Conservation (phyloP, 352 stramenopile species). For the Globisporangium uncinulatum region DNA sequence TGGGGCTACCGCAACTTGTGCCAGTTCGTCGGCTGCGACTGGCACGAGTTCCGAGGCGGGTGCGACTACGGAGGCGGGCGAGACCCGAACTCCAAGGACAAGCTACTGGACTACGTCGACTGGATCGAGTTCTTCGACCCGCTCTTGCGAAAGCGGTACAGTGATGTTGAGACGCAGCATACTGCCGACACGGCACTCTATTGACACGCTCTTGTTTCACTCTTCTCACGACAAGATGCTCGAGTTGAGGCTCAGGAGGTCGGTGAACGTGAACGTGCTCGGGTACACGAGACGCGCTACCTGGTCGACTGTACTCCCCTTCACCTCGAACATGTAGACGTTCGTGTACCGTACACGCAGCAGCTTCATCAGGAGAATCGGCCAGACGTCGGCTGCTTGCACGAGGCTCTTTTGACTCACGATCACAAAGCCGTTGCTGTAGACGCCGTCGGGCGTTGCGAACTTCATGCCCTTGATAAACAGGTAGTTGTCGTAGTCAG, state of each 20-base stretch:
- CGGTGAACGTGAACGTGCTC: not conserved
- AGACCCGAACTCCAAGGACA: slow-evolving; percentile 42
- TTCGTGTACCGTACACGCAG: slow-evolving; percentile 4
- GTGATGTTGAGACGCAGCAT: not conserved
- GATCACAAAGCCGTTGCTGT: slow-evolving; percentile 15
- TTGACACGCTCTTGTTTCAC: not conserved
- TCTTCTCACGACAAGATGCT: slow-evolving; percentile 6
- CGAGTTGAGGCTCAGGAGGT: slow-evolving; percentile 6
- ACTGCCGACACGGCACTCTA: no score
- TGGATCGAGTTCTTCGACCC: slow-evolving; percentile 51
- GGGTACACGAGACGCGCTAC: slow-evolving; percentile 10
- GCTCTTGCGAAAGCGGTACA: slow-evolving; percentile 20
- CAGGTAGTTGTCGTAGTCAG: slow-evolving; percentile 24
- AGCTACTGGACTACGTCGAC: slow-evolving; percentile 36
- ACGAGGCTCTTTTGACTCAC: slow-evolving; percentile 3
- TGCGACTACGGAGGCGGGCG: slow-evolving; percentile 19
- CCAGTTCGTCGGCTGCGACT: slow-evolving; percentile 24
- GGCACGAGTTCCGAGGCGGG: slow-evolving; percentile 30
- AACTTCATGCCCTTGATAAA: slow-evolving; percentile 34
- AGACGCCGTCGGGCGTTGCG: slow-evolving; percentile 17
- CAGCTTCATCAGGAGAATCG: slow-evolving; percentile 10
- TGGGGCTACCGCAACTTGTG: slow-evolving; percentile 35
- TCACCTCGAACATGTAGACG: slow-evolving; percentile 13
- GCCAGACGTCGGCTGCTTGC: not conserved
- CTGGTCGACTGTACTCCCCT: slow-evolving; percentile 6